These are phyloP conservation scores for Saccharomycopsis crataegensis DNA, from an alignment of 1,139 yeast genomes.

Conservation along the genomic window DNA sequence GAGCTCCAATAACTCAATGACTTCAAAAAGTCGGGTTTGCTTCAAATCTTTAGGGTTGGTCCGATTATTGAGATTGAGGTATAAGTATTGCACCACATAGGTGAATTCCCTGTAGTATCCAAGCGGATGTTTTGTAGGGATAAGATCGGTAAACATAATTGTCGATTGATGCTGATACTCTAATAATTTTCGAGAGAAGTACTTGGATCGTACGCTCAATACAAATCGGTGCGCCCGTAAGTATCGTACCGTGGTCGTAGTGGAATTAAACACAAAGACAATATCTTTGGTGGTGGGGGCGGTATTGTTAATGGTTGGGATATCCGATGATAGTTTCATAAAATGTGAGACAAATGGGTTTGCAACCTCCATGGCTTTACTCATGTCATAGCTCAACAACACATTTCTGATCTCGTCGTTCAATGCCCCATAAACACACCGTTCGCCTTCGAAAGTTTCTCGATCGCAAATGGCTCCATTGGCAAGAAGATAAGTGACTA, in stretches of 20 bases:
- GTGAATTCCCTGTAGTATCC: background rate
- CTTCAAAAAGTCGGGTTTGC: background rate
- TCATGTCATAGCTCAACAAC: conserved; percentile 53
- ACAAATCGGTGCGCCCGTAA: conserved; percentile 32
- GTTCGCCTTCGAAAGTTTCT: conserved; percentile 73
- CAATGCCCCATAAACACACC: conserved; percentile 73
- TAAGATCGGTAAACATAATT: background rate
- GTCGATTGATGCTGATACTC: conserved; percentile 21
- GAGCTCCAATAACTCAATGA: background rate
- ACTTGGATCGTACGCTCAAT: conserved; percentile 31
- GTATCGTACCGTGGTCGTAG: background rate
- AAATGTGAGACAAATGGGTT: conserved; percentile 70
- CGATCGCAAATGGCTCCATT: conserved; percentile 73
- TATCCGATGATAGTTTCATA: background rate
- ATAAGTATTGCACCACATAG: background rate
- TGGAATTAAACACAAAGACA: conserved; percentile 26
- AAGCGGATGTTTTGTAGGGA: background rate
- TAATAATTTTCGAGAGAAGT: conserved; percentile 21
- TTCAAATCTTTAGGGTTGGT: background rate
- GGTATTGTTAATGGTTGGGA: background rate
- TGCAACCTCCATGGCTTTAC: conserved; percentile 58
- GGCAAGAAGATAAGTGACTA: conserved; percentile 53
- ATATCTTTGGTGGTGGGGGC: conserved; percentile 44
- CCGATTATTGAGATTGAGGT: background rate
- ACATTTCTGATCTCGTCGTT: conserved; percentile 57